Percentiles rank a stretch among this genome's conserved stretches.
Conservation (phyloP, 345 rosid species). For the Cardamine chenopodiifolia region DNA sequence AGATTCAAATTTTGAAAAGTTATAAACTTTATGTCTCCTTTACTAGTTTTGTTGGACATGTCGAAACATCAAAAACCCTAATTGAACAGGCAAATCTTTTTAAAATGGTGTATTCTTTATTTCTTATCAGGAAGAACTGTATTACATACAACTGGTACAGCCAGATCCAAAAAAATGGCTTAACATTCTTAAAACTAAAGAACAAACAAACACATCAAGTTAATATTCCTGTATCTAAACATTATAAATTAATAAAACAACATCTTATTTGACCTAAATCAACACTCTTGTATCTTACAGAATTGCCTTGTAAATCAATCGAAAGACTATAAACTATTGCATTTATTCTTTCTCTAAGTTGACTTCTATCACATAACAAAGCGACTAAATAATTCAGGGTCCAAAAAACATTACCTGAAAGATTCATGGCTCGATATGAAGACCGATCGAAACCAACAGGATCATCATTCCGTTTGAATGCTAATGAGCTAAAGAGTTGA, state of each 20-base stretch:
- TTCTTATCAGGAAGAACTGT: neutral
- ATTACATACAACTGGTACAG: constrained; percentile 7
- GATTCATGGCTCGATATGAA: constrained; percentile 19
- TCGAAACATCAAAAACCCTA: neutral
- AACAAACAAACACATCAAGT: constrained; percentile 33
- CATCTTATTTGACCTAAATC: constrained; percentile 3
- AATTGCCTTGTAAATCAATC: neutral
- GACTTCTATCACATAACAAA: constrained; percentile 27
- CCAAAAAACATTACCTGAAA: neutral
- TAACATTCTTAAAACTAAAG: neutral
- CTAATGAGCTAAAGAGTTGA: constrained; percentile 36
- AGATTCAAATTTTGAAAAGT: neutral
- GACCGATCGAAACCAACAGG: constrained; percentile 28
- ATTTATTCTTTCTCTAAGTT: constrained; percentile 26
- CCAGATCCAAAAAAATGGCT: constrained; percentile 14
- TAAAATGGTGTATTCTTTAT: constrained; percentile 16
- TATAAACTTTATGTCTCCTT: neutral
- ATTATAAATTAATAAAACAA: neutral
- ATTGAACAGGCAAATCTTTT: neutral
- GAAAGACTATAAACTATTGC: constrained; percentile 27
- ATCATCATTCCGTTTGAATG: constrained; percentile 29
- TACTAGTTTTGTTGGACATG: neutral
- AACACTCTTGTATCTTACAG: neutral
- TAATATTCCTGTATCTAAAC: constrained; percentile 29
- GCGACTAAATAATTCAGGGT: constrained; percentile 24